Percentiles rank a stretch among this genome's conserved stretches.
Evolutionary conservation across 2,329 filamentous ascomycete genomes (phyloP).

Genomic region (Aspergillus fumigatiaffinis): DNA sequence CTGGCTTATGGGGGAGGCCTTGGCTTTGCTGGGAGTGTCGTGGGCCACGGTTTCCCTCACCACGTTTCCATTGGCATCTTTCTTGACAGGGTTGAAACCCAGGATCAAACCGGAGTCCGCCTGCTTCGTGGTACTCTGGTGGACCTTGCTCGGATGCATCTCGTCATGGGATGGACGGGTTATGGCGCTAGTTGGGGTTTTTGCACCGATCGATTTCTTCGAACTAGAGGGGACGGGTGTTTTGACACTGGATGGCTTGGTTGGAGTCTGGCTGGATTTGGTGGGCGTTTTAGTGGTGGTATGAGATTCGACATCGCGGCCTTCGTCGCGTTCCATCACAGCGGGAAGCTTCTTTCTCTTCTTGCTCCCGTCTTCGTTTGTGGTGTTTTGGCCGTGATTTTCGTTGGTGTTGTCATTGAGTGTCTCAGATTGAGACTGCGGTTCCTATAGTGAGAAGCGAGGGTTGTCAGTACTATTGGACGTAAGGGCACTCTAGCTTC

Average conservation of each 20-base stretch:
- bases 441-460: slow-evolving; percentile 13
- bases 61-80: slow-evolving; percentile 34
- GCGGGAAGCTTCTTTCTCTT: slow-evolving; percentile 35
- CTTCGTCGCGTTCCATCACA: slow-evolving; percentile 47
- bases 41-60: slow-evolving; percentile 26
- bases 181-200: slow-evolving; percentile 50
- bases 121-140: slow-evolving; percentile 68
- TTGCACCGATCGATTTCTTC: slow-evolving; percentile 22
- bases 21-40: slow-evolving; percentile 43
- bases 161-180: slow-evolving; percentile 70
- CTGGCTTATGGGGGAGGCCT: slow-evolving; percentile 29
- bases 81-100: slow-evolving; percentile 73
- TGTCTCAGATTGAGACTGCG: slow-evolving; percentile 17
- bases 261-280: slow-evolving; percentile 18
- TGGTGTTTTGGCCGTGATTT: neutral
- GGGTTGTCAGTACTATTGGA: neutral
- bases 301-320: slow-evolving; percentile 30
- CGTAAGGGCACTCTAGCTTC: neutral
- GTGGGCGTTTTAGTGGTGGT: slow-evolving; percentile 8
- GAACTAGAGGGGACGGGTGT: slow-evolving; percentile 21
- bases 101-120: slow-evolving; percentile 76
- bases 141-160: slow-evolving; percentile 86
- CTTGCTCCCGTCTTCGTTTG: slow-evolving; percentile 2
- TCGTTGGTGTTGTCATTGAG: slow-evolving; percentile 9
- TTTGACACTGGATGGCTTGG: slow-evolving; percentile 13